Conservation (phyloP, 441 rosid genomes). For the Populus hybrid region DNA sequence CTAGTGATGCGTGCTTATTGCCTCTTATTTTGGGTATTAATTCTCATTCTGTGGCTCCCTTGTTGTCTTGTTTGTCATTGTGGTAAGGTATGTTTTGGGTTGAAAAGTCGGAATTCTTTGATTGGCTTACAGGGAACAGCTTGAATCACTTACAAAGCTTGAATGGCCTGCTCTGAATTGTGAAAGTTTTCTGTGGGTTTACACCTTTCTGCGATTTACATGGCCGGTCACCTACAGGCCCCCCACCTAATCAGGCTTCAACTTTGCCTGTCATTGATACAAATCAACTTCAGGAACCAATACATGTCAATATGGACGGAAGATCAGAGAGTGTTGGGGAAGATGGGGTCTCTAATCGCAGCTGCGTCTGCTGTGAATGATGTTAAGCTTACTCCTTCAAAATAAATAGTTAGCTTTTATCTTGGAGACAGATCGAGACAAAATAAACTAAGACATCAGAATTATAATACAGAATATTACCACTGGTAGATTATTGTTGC, state of each 20-base stretch:
- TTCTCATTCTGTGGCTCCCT: slow-evolving; percentile 14
- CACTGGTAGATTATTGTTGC: not conserved
- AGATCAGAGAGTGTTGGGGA: slow-evolving; percentile 64
- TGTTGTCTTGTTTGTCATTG: slow-evolving; percentile 24
- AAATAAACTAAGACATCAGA: no score
- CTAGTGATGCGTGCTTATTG: slow-evolving; percentile 13
- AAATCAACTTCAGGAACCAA: slow-evolving; percentile 55
- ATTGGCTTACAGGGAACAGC: no score
- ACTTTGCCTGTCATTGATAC: slow-evolving; percentile 36
- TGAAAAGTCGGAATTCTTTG: slow-evolving; percentile 45
- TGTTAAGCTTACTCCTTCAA: slow-evolving; percentile 37
- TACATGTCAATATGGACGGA: slow-evolving; percentile 57
- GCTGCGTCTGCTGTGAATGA: slow-evolving; percentile 43
- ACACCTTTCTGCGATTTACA: slow-evolving; percentile 62
- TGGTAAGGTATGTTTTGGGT: slow-evolving; percentile 23
- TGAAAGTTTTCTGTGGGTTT: slow-evolving; percentile 75
- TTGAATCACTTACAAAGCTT: slow-evolving; percentile 70
- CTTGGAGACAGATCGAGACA: not conserved
- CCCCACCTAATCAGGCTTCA: slow-evolving; percentile 37
- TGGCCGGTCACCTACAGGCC: slow-evolving; percentile 59
- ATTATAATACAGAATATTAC: no score
- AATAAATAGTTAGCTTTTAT: slow-evolving; percentile 17
- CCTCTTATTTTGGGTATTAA: slow-evolving; percentile 7
- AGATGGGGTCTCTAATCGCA: slow-evolving; percentile 77
- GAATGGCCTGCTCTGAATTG: slow-evolving; percentile 66